These are phyloP conservation scores for Paracamarosporium sp. DNA, from an alignment of 2,329 filamentous ascomycete genomes.

Conservation along the genomic window DNA sequence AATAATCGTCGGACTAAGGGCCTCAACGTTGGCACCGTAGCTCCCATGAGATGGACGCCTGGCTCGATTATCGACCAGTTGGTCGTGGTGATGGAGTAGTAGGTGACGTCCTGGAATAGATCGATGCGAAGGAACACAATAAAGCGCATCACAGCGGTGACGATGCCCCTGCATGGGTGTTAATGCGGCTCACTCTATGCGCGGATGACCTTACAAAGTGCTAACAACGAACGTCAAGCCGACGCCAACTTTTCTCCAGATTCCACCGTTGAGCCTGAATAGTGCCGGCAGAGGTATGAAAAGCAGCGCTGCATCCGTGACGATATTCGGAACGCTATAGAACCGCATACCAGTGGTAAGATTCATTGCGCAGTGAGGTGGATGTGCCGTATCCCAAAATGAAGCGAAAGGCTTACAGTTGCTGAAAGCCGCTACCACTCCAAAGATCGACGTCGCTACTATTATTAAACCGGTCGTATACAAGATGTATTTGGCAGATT, in stretches of 20 bases:
- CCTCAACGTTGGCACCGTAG: slow-evolving; percentile 24
- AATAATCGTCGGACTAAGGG: slow-evolving; percentile 19
- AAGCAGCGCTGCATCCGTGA: slow-evolving; percentile 44
- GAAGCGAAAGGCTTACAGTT: slow-evolving; percentile 22
- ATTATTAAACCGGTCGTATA: slow-evolving; percentile 18
- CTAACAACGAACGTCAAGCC: slow-evolving; percentile 24
- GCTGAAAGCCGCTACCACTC: slow-evolving; percentile 13
- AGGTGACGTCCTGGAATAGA: slow-evolving; percentile 22
- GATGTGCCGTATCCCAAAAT: slow-evolving; percentile 17
- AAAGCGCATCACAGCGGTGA: slow-evolving; percentile 24
- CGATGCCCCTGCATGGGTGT: slow-evolving; percentile 13
- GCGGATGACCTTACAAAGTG: slow-evolving; percentile 17
- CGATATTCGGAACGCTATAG: slow-evolving; percentile 44
- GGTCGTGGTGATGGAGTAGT: slow-evolving; percentile 16
- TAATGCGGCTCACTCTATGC: background rate
- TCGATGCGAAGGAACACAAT: slow-evolving; percentile 19
- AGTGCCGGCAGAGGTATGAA: slow-evolving; percentile 44
- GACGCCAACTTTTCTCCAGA: slow-evolving; percentile 21
- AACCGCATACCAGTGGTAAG: slow-evolving; percentile 19
- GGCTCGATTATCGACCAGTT: slow-evolving; percentile 29
- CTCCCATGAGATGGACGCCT: slow-evolving; percentile 25
- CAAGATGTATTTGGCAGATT: slow-evolving; percentile 9
- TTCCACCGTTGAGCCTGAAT: slow-evolving; percentile 32
- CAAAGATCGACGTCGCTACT: slow-evolving; percentile 19
- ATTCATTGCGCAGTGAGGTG: slow-evolving; percentile 18